Conservation (phyloP, 495 filamentous ascomycete genomes). For the Daldinia decipiens region DNA sequence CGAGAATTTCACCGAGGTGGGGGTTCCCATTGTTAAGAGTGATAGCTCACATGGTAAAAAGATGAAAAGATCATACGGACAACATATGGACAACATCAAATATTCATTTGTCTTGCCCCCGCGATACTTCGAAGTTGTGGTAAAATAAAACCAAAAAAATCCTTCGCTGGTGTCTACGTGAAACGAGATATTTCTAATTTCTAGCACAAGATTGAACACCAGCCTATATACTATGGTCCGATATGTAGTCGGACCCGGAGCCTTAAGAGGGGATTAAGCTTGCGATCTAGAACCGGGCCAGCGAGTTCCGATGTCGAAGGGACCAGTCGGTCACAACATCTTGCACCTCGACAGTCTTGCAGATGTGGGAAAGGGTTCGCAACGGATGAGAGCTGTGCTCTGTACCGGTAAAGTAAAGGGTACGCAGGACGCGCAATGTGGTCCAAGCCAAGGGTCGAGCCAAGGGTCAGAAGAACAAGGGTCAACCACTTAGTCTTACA, state of each 20-base stretch:
- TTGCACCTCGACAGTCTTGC: constrained; percentile 17
- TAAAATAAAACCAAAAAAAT: not conserved
- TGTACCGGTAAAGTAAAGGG: constrained; percentile 41
- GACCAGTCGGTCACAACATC: constrained; percentile 22
- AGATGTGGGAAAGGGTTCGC: constrained; percentile 45
- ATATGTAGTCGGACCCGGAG: constrained; percentile 17
- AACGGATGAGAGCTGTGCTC: constrained; percentile 20
- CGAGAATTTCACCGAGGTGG: constrained; percentile 39
- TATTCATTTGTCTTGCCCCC: not conserved
- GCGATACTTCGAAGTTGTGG: not conserved
- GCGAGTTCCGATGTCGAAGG: constrained; percentile 44
- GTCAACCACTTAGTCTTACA: constrained; percentile 26
- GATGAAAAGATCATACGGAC: constrained; percentile 7
- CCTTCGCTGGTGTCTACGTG: constrained; percentile 6
- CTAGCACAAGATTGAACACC: not conserved
- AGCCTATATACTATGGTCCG: constrained; percentile 3
- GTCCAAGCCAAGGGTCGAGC: constrained; percentile 16
- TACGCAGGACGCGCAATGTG: constrained; percentile 39
- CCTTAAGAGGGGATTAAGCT: constrained; percentile 17
- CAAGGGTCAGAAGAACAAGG: constrained; percentile 28
- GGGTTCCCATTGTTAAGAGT: constrained; percentile 9
- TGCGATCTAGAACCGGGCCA: constrained; percentile 30
- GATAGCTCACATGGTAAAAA: constrained; percentile 10
- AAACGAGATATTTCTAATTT: not conserved
- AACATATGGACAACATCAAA: constrained; percentile 2